A percentile compares a stretch with the other conserved stretches of the same genome.
Conservation (phyloP, 2,329 filamentous ascomycete species). For the Apiospora phragmitis region DNA sequence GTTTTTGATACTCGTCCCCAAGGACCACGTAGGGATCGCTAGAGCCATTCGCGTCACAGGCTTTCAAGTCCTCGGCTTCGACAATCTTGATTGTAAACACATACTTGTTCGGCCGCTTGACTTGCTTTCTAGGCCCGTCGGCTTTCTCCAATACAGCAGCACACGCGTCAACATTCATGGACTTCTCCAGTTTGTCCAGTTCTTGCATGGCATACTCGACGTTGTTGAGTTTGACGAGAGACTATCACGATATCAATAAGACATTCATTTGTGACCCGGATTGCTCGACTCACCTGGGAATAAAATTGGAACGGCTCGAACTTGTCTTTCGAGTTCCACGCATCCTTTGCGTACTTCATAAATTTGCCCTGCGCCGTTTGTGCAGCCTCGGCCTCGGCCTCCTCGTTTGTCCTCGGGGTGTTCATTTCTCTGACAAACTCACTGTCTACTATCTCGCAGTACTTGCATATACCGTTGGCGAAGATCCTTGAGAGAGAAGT, state of each 20-base stretch:
- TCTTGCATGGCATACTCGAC: conserved; percentile 93
- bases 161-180: conserved; percentile 89
- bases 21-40: conserved; percentile 98
- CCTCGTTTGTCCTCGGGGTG: conserved; percentile 81
- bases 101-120: conserved; percentile 77
- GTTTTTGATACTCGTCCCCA: conserved; percentile 96
- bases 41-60: conserved; percentile 91
- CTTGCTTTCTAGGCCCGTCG: conserved; percentile 66
- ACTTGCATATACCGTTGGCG: conserved; percentile 77
- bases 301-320: conserved; percentile 97
- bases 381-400: conserved; percentile 62
- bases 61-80: conserved; percentile 94
- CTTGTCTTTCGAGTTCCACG: conserved; percentile 88
- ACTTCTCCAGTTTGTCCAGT: conserved; percentile 84
- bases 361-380: conserved; percentile 90
- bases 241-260: conserved; percentile 50
- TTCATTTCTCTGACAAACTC: conserved; percentile 93
- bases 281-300: conserved; percentile 66
- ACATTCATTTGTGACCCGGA: neutral
- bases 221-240: conserved; percentile 96
- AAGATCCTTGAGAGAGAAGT: conserved; percentile 86
- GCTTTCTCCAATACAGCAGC: conserved; percentile 77
- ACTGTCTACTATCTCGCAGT: conserved; percentile 88
- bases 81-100: conserved; percentile 99
- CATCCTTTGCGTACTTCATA: conserved; percentile 90